phyloP scores from a whole-genome alignment of 345 rosid genomes.

The Anastatica hierochuntica region DNA sequence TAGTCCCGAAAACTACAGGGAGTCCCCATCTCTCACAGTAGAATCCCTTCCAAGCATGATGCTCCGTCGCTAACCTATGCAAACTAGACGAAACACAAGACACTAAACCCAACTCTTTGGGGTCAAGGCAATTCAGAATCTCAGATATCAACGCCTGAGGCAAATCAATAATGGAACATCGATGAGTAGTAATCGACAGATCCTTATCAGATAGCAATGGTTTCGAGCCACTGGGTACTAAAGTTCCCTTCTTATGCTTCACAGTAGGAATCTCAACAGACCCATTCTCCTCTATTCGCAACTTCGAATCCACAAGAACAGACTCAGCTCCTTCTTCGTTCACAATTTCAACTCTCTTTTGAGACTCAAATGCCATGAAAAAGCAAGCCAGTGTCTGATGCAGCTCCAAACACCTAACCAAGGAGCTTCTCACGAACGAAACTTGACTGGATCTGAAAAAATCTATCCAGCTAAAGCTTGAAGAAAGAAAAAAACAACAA shows the following conservation, averaged over 20 bases:
- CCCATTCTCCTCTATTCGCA: slow-evolving; percentile 9
- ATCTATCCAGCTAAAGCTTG: slow-evolving; percentile 7
- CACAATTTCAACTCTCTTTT: slow-evolving; percentile 28
- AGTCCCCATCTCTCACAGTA: slow-evolving; percentile 88
- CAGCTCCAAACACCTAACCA: not conserved
- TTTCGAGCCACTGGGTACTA: no score
- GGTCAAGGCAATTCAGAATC: slow-evolving; percentile 65
- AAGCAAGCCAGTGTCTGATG: slow-evolving; percentile 5
- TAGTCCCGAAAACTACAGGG: slow-evolving; percentile 24
- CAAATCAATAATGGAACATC: slow-evolving; percentile 56
- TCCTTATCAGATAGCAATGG: slow-evolving; percentile 32
- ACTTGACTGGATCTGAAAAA: no score
- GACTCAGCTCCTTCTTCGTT: slow-evolving; percentile 15
- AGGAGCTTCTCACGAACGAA: not conserved
- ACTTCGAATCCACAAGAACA: no score
- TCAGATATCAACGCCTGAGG: slow-evolving; percentile 75
- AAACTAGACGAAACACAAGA: slow-evolving; percentile 70
- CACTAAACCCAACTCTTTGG: slow-evolving; percentile 78
- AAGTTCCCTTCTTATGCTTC: slow-evolving; percentile 22
- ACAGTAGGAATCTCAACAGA: slow-evolving; percentile 24
- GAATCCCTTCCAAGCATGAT: slow-evolving; percentile 79
- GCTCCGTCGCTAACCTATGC: slow-evolving; percentile 65
- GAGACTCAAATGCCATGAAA: slow-evolving; percentile 92
- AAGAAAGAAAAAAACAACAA: no score
- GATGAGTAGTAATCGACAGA: slow-evolving; percentile 12